Base-by-base conservation (phyloP, 371 early-diverging fungal species). In the Mucor indicus region DNA sequence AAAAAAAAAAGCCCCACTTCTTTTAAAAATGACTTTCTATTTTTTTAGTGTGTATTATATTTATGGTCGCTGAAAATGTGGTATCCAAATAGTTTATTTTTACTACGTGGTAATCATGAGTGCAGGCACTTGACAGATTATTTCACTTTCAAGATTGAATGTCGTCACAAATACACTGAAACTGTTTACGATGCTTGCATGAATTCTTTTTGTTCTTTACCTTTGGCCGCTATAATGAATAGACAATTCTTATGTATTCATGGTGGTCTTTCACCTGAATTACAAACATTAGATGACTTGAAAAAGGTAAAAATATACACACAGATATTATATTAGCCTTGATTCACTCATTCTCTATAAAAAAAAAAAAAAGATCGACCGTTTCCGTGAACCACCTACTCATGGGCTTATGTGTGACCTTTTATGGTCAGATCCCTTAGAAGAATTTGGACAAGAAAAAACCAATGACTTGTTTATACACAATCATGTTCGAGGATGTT, bases 101-200 rank as follows among this genome's bases (percentile, higher is more conserved):
- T 99, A 64, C 79, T 99, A 44, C 84, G 99, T 15, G 99, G 99
- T 43, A 99, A 98, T 76, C 99, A 99, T 68, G 99, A 99, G 69
- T 98, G 97, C 78, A 81, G 93, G 53, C 95, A 95, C 64, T 85
- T 99, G 77, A 99, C 99, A 20, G 93, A 93, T 60, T 94, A 96
- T 71, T 99, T 98, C 66, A 97, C 98, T 6, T 99, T 98, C 72
- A 93, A 95, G 67, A 83, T 89, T 43, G 97, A 93, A 83, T 97
- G 92, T 73, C 84, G 84, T 50, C 93, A 93, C 77, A 97, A 98
- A 71, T 97, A 95, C 76, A 83, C 94, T 8, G 96, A 96, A 67
- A 72, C 76, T 19, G 85, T 98, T 38, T 97, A 98, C 72, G 95
- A 93, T 39, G 89, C 91, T 12, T 99, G 98, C 69, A 89, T 94